Evolutionary conservation across 805 yeast genomes (phyloP).

Genomic region (Millerago galiae): DNA sequence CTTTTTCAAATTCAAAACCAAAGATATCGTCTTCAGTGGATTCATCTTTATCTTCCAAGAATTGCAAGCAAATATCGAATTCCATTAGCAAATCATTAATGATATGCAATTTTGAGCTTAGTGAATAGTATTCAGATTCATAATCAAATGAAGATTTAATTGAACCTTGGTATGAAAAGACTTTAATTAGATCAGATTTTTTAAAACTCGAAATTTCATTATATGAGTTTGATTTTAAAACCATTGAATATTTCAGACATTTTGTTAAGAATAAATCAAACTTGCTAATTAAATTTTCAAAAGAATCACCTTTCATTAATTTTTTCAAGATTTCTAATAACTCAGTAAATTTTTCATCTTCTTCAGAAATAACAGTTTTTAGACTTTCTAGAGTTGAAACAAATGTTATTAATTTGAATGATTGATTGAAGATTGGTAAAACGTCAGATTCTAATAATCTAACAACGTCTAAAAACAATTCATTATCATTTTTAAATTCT

Average conservation of each 20-base stretch:
- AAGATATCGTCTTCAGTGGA: conserved; percentile 2
- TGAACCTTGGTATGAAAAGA: neutral
- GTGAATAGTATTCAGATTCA: conserved; percentile 3
- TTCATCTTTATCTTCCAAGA: neutral
- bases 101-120: conserved; percentile 1
- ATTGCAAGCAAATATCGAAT: conserved; percentile 1
- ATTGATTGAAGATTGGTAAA: conserved; percentile 6
- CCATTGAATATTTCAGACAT: conserved; percentile 1
- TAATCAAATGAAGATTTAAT: neutral
- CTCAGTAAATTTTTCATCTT: neutral
- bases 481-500: conserved; percentile 6
- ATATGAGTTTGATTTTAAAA: neutral
- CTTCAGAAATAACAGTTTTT: neutral
- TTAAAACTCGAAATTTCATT: neutral
- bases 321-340: neutral
- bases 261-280: conserved; percentile 1
- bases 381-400: neutral
- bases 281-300: neutral
- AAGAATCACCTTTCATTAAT: neutral
- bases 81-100: neutral
- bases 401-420: neutral
- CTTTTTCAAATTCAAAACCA: conserved; percentile 3
- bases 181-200: neutral
- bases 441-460: conserved; percentile 3
- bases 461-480: conserved; percentile 5